phyloP scores from a whole-genome alignment of 2,329 filamentous ascomycete species.

The Cladophialophora yegresii region DNA sequence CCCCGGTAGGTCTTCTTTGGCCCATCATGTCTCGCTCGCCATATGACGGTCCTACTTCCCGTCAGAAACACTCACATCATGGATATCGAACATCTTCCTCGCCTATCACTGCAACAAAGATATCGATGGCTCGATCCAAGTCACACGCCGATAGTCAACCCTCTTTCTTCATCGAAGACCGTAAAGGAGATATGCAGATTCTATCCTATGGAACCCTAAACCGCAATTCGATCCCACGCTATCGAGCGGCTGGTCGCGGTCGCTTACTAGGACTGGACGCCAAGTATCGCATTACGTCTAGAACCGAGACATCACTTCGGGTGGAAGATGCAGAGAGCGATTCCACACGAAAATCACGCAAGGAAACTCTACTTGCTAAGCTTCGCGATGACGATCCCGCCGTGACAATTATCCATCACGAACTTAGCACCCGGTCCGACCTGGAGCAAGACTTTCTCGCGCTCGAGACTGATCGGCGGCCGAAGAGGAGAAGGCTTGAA shows the following conservation, averaged over 20 bases:
- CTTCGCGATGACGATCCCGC: constrained; percentile 33
- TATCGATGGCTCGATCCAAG: not conserved
- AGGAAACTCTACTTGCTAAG: constrained; percentile 46
- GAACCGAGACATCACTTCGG: constrained; percentile 56
- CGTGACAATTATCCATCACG: constrained; percentile 33
- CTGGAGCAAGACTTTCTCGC: constrained; percentile 38
- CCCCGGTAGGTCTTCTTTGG: not conserved
- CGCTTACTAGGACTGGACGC: constrained; percentile 67
- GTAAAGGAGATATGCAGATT: constrained; percentile 74
- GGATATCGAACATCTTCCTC: not conserved
- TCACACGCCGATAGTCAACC: not conserved
- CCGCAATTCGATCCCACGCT: constrained; percentile 69
- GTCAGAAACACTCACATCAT: not conserved
- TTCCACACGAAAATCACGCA: constrained; percentile 41
- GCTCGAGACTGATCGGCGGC: constrained; percentile 40
- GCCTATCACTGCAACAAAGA: not conserved
- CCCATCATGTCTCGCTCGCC: not conserved
- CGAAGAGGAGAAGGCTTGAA: constrained; percentile 30
- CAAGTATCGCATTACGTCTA: constrained; percentile 66
- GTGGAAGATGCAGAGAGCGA: constrained; percentile 44
- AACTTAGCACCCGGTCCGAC: constrained; percentile 34
- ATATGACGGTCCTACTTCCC: not conserved
- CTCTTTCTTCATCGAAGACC: constrained; percentile 53
- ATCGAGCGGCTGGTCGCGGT: constrained; percentile 67
- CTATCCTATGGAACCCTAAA: constrained; percentile 73